Evolutionary conservation across 192 early-diverging fungal species (phyloP), one percentile per base, ranked within the genome.

Genomic region (Rhizophagus clarus): DNA sequence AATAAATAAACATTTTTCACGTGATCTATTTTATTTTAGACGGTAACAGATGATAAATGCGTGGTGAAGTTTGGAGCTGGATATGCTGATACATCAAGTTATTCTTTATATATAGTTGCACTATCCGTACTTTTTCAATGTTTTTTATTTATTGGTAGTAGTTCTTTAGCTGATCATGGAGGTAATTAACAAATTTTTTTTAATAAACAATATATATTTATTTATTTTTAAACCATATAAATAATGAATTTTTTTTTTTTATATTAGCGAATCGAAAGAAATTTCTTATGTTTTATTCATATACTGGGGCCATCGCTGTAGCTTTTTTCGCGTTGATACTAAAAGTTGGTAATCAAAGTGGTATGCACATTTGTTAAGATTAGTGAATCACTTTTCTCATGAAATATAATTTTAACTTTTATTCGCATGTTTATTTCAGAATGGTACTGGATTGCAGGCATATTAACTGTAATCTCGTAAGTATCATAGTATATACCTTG

Each of bases 121-220:
- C 80, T 88, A 51, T 83, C 84, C 12, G 81, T 83, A 24, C 76
- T 87, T 12, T 68, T 88, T 63, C 86, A 89, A 72, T 85, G 86
- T 1, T 73, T 89, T 56, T 49, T 88, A 31, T 86, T 84, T 76
- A 86, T 87, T 56, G 81, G 83, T 72, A 64, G 87, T 56, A 84
- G 85, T 7, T 81, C 85, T 11, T 62, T 89, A 31, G 88, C 86
- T 64, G 88, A 89, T 73, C 83, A 87, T 47, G 83, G 86, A 70
- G 81, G 81, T 83, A 82, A 32, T 79, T 24, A 7, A 29, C 34
- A 49, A 34, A 31, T n/a, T n/a, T n/a, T n/a, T n/a, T n/a, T n/a
- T n/a, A n/a, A n/a, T n/a, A n/a, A n/a, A n/a, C n/a, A n/a, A n/a
- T n/a, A n/a, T n/a, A n/a, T n/a, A n/a, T n/a, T n/a, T n/a, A n/a